These are phyloP conservation scores for Tremellales sp. DNA, from an alignment of 1,284 basidiomycete species.

Conservation along the genomic window DNA sequence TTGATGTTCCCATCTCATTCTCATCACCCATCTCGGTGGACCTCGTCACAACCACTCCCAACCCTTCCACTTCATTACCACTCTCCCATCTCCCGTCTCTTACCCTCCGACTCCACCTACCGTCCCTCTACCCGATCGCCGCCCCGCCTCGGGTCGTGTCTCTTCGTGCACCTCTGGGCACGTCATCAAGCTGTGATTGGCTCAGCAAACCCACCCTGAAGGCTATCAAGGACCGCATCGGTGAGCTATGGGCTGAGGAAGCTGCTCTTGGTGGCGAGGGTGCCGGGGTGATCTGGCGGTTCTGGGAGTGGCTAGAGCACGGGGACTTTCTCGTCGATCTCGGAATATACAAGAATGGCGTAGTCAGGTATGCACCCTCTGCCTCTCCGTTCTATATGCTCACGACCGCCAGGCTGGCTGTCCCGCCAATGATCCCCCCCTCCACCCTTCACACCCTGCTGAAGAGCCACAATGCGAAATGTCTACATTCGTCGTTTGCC, in stretches of 20 bases:
- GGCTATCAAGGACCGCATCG: slow-evolving; percentile 9
- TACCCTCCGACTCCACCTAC: slow-evolving; percentile 20
- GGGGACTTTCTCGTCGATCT: slow-evolving; percentile 32
- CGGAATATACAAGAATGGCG: slow-evolving; percentile 12
- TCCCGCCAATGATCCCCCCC: slow-evolving; percentile 22
- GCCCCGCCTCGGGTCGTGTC: slow-evolving; percentile 15
- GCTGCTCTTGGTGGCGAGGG: slow-evolving; percentile 6
- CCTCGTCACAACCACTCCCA: slow-evolving; percentile 5
- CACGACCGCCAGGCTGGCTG: slow-evolving; percentile 10
- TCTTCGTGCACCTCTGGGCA: slow-evolving; percentile 18
- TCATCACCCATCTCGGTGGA: slow-evolving; percentile 8
- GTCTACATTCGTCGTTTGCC: slow-evolving; percentile 36
- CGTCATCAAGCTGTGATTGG: slow-evolving; percentile 15
- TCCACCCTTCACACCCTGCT: slow-evolving; percentile 33
- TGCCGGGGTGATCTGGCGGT: slow-evolving; percentile 35
- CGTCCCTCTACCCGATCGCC: slow-evolving; percentile 26
- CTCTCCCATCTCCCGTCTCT: slow-evolving; percentile 37
- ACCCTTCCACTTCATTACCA: slow-evolving; percentile 6
- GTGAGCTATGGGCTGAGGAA: slow-evolving; percentile 8
- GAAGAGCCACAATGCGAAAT: slow-evolving; percentile 30
- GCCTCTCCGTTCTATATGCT: background rate
- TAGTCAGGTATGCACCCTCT: slow-evolving; percentile 18
- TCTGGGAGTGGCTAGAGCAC: slow-evolving; percentile 43
- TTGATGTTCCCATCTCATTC: slow-evolving; percentile 31
- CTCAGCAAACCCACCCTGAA: slow-evolving; percentile 10